phyloP scores from a whole-genome alignment of 169 alveolate species.

The Plasmodium knowlesi region DNA sequence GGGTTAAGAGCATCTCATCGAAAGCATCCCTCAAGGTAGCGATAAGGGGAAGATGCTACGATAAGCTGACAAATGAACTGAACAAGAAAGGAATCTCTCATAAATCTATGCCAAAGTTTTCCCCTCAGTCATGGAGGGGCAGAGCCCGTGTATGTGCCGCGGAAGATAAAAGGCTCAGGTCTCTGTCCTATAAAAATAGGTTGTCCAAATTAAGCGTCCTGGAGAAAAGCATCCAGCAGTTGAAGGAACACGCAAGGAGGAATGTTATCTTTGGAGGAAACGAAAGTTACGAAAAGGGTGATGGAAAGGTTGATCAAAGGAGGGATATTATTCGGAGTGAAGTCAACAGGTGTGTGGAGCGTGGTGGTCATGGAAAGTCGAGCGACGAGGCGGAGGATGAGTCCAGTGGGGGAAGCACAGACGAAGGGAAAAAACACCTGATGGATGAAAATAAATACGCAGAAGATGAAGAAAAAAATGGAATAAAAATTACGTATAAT shows the following conservation, averaged over 20 bases:
- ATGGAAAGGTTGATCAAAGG: neutral
- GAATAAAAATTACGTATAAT: neutral
- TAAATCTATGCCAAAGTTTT: neutral
- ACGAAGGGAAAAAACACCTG: neutral
- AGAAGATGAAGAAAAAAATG: neutral
- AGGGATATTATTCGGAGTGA: neutral
- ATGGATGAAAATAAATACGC: neutral
- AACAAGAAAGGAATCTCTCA: neutral
- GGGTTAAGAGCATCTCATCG: neutral
- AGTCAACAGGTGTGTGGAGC: neutral
- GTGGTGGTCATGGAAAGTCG: neutral
- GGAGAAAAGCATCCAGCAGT: constrained; percentile 12
- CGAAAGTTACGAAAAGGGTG: neutral
- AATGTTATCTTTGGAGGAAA: neutral
- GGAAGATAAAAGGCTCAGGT: constrained; percentile 7
- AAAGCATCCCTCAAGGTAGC: neutral
- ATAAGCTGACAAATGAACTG: neutral
- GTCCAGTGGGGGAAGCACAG: neutral
- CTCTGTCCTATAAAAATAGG: constrained; percentile 50
- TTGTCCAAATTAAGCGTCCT: neutral
- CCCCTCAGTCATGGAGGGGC: neutral
- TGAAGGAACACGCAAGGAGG: neutral
- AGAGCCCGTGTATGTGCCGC: neutral
- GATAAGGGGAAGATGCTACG: neutral
- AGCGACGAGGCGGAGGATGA: neutral